A percentile compares a stretch with the other conserved stretches of the same genome.
These are phyloP conservation scores for Nannizzia gypsea DNA, from an alignment of 2,329 filamentous ascomycete genomes.

Conservation along the genomic window DNA sequence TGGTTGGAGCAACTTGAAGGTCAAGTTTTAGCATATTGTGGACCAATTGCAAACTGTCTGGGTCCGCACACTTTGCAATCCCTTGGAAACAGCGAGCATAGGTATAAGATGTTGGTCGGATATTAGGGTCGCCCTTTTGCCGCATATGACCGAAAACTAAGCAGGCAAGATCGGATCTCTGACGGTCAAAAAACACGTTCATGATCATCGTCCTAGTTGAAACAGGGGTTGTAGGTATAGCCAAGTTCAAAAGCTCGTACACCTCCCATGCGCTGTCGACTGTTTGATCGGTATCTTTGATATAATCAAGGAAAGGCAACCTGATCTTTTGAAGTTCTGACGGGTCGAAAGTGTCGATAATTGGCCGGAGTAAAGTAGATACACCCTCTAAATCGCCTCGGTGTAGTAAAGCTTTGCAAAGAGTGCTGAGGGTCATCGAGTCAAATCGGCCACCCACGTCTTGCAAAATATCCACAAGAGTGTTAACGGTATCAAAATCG, in stretches of 20 bases:
- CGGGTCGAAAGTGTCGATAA: slow-evolving; percentile 30
- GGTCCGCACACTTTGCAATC: slow-evolving; percentile 49
- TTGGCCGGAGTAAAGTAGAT: slow-evolving; percentile 68
- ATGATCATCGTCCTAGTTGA: slow-evolving; percentile 60
- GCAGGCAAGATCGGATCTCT: slow-evolving; percentile 70
- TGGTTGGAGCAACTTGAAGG: slow-evolving; percentile 62
- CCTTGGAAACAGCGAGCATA: slow-evolving; percentile 72
- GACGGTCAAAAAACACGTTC: slow-evolving; percentile 66
- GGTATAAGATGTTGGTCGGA: slow-evolving; percentile 58
- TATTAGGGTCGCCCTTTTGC: slow-evolving; percentile 51
- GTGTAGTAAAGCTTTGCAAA: slow-evolving; percentile 63
- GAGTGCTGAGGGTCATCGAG: slow-evolving; percentile 58
- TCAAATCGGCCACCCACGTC: slow-evolving; percentile 58
- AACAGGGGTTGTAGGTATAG: slow-evolving; percentile 52
- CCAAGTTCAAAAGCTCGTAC: slow-evolving; percentile 47
- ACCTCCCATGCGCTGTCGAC: slow-evolving; percentile 52
- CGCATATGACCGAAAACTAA: slow-evolving; percentile 91
- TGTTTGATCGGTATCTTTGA: slow-evolving; percentile 45
- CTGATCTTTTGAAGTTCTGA: slow-evolving; percentile 57
- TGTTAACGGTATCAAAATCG: slow-evolving; percentile 59
- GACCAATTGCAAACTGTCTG: slow-evolving; percentile 58
- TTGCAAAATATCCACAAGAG: slow-evolving; percentile 61
- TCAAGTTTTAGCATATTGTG: slow-evolving; percentile 96
- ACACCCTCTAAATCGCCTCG: slow-evolving; percentile 68
- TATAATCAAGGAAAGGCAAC: slow-evolving; percentile 55